Conservation (phyloP, 805 yeast species). For the Myxozyma mucilagina region DNA sequence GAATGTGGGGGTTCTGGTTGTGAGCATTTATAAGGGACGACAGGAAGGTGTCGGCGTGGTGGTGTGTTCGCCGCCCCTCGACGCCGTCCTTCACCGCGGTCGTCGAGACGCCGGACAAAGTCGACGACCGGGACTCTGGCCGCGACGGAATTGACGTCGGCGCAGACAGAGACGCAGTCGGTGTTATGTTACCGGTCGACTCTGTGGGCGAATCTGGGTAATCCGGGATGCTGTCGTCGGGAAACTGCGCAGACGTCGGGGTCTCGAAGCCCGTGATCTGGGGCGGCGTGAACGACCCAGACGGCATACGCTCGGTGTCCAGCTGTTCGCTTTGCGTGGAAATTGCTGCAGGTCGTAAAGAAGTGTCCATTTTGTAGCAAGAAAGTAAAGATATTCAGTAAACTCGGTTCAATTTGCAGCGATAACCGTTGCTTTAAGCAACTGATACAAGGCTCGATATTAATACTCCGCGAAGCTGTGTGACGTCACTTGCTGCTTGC, state of each 20-base stretch:
- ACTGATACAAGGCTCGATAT: no score
- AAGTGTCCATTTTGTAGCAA: background rate
- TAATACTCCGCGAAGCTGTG: background rate
- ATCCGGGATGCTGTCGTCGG: constrained; percentile 7
- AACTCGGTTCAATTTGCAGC: background rate
- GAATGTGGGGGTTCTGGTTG: background rate
- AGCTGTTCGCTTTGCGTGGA: background rate
- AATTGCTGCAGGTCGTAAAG: background rate
- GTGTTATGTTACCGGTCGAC: background rate
- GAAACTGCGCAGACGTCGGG: constrained; percentile 4
- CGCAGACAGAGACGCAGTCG: background rate
- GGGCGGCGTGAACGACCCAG: constrained; percentile 13
- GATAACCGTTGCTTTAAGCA: no score
- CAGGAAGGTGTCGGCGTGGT: background rate
- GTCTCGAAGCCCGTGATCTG: constrained; percentile 8
- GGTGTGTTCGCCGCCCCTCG: constrained; percentile 54
- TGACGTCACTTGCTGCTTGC: background rate
- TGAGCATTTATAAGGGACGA: constrained; percentile 1
- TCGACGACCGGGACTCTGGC: constrained; percentile 59
- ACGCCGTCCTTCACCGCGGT: constrained; percentile 75
- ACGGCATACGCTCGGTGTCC: background rate
- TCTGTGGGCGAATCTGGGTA: constrained; percentile 14
- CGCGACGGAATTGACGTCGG: constrained; percentile 35
- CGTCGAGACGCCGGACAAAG: constrained; percentile 63
- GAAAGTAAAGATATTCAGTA: background rate